Evolutionary conservation across 1,284 basidiomycete species (phyloP), one percentile per base, ranked within the genome.

Genomic region (Leccinum angustisporum): DNA sequence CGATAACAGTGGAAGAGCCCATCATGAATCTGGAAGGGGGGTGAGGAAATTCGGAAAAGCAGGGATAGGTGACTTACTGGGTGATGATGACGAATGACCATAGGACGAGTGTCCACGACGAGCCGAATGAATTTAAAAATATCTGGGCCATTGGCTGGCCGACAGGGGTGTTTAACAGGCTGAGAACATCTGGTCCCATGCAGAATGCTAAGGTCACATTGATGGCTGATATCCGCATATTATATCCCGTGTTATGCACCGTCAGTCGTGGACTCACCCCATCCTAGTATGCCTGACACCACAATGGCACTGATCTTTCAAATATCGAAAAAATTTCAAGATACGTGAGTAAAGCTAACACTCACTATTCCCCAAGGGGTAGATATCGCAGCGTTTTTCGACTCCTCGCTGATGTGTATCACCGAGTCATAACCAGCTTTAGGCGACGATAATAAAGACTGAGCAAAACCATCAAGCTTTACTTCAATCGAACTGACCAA

Each of bases 401-500:
- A 75, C 63, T 83, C 82, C 67, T 84, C 82, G 34, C 79, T 81
- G 52, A 83, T 78, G 36, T 81, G 80, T 16, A 83, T 77, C n/a
- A 70, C 75, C 5, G 33, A 77, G 61, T 83, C 81, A 61, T 78
- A 82, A 52, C 71, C 75, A 59, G 74, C 79, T 79, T 51, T n/a
- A 25, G 58, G 14, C 14, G 52, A 50, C 1, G 7, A 25, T 5
- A 6, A n/a, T 48, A 30, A 54, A 31, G 25, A 11, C 40, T 5
- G 16, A 34, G n/a, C 10, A 38, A 30, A 13, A 4, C 3, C 6
- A 54, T 7, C 16, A 14, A 51, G 16, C 14, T 40, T 18, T 21
- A 52, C 31, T 10, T 31, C 0, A 33, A 33, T 33, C 10, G 13
- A 13, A 63, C 33, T 34, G 13, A 1, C 34, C 5, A 34, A 75